Base-by-base conservation (phyloP, 169 alveolate genomes). In the Prorocentrum cordatum region DNA sequence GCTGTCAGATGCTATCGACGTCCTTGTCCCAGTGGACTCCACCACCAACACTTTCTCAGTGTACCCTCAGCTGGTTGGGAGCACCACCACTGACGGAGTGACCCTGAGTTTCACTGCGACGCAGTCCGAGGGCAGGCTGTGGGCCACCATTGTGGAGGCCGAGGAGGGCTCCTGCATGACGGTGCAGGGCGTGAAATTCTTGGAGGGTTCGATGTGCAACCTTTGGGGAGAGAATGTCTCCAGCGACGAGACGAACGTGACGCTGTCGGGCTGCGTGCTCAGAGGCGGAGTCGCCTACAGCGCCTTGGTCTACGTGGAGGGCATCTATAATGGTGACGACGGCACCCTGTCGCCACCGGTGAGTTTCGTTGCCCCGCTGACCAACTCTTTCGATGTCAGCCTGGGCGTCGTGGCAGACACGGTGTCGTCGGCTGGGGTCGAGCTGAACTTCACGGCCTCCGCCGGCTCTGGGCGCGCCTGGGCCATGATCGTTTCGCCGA, bases 291-390 rank as follows among this genome's bases (percentile, higher is more conserved):
- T 38, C 42, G 4, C 36, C 66, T 71, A 71, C 66, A 39, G 36
- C 66, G 29, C 24, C 42, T 22, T 33, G 47, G 36, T 71, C 22
- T 71, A 71, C 83, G 58, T 71, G 31, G 83, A 71, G 66, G 54
- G 31, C 35, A 64, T 39, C 24, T n/a, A 58, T 14, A n/a, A n/a
- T 35, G 68, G 18, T 20, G 68, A 31, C 20, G 68, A 58, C 68
- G 68, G 68, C 68, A 35, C 24, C 18, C 14, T 58, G 14, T 58
- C 68, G 35, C 68, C 68, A 14, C 35, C 35, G 6, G 35, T 58
- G 68, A 31, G 35, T 2, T 3, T 58, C 36, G 24, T 35, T 18
- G 68, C 24, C n/a, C 68, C 68, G 16, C 33, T 35, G 31, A 5
- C 33, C n/a, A 58, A 58, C 68, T 31, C 35, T 7, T 58, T 58